These are phyloP conservation scores for Trifolium dubium DNA, from an alignment of 306 rosid genomes.

Conservation along the genomic window DNA sequence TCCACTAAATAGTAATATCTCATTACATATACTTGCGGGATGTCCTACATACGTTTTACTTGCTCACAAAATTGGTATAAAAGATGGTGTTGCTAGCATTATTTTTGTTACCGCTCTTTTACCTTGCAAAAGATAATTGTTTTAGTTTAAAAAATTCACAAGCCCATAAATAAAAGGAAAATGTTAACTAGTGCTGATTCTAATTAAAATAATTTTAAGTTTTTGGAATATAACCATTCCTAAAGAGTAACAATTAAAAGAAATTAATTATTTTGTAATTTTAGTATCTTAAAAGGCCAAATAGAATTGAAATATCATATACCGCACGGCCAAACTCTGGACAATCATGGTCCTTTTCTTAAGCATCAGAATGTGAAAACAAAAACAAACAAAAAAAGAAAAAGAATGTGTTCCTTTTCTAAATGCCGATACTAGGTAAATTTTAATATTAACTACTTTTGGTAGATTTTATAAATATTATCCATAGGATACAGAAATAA, in stretches of 20 bases:
- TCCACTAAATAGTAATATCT: neutral
- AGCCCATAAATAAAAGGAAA: neutral
- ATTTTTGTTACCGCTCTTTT: neutral
- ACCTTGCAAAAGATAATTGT: neutral
- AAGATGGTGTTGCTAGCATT: neutral
- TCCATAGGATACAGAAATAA: too few species aligned
- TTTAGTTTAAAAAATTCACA: neutral
- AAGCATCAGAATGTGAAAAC: too few species aligned
- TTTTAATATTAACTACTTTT: too few species aligned
- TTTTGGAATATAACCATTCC: neutral
- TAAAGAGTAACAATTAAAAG: neutral
- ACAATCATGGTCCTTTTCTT: too few species aligned
- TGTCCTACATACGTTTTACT: too few species aligned
- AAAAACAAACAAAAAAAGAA: too few species aligned
- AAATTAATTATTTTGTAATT: neutral
- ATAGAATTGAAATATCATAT: too few species aligned
- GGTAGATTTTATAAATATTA: too few species aligned
- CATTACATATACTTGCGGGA: too few species aligned
- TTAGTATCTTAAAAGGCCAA: neutral
- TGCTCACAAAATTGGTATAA: neutral
- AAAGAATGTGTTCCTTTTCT: too few species aligned
- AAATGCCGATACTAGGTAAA: neutral
- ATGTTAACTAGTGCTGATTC: too few species aligned
- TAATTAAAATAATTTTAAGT: neutral
- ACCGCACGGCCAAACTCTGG: too few species aligned